These are phyloP conservation scores for Eucalyptus polybractea DNA, from an alignment of 345 rosid genomes.

Conservation along the genomic window DNA sequence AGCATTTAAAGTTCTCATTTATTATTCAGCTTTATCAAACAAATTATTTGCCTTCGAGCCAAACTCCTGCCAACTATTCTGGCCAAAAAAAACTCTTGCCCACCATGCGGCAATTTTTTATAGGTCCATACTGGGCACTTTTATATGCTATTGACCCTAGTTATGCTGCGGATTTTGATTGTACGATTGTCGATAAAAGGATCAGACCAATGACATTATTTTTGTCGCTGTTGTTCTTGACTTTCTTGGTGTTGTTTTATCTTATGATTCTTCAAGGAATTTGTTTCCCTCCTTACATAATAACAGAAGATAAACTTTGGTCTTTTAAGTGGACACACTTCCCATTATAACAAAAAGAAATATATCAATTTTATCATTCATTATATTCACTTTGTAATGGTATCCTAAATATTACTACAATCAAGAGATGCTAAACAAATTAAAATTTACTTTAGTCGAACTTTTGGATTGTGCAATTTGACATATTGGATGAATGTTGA, in stretches of 20 bases:
- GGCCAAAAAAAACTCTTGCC: neutral
- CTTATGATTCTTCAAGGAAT: neutral
- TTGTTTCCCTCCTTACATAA: neutral
- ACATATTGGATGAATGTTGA: neutral
- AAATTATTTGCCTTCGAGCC: neutral
- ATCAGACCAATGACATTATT: neutral
- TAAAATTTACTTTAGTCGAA: neutral
- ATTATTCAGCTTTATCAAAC: neutral
- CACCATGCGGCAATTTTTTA: neutral
- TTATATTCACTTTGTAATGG: neutral
- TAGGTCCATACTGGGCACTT: neutral
- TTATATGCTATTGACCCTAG: neutral
- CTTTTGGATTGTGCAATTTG: neutral
- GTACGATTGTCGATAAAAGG: neutral
- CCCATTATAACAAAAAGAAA: neutral
- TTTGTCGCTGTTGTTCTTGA: too few species aligned
- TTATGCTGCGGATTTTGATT: neutral
- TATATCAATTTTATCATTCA: neutral
- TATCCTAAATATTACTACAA: neutral
- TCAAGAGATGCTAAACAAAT: neutral
- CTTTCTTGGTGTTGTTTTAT: neutral
- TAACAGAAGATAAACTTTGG: neutral
- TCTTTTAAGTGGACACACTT: neutral
- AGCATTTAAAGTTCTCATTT: neutral
- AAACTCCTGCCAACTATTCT: neutral